These are phyloP conservation scores for Meira miltonrushii DNA, from an alignment of 1,284 basidiomycete species.

Conservation along the genomic window DNA sequence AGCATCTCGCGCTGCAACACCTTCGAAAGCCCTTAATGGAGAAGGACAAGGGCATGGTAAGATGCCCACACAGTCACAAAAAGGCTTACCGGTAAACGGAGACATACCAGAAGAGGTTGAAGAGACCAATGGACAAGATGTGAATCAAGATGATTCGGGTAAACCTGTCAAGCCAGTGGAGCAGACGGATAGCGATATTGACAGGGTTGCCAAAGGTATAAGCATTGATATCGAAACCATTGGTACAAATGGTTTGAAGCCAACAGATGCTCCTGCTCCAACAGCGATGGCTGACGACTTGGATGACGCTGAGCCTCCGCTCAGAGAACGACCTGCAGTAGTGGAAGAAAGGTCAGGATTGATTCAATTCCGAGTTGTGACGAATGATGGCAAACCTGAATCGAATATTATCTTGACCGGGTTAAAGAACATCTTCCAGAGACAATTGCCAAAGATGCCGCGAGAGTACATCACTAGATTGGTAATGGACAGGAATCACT, in stretches of 20 bases:
- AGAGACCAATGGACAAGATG: not conserved
- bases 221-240: slow-evolving; percentile 12
- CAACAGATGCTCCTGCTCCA: slow-evolving; percentile 13
- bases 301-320: slow-evolving; percentile 22
- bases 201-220: slow-evolving; percentile 20
- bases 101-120: slow-evolving; percentile 7
- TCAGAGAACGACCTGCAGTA: slow-evolving; percentile 60
- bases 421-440: slow-evolving; percentile 93
- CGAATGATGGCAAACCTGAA: slow-evolving; percentile 69
- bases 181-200: slow-evolving; percentile 25
- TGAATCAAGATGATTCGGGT: not conserved
- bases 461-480: slow-evolving; percentile 95
- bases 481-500: slow-evolving; percentile 87
- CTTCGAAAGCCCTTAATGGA: not conserved
- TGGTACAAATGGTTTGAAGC: not conserved
- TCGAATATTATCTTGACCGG: slow-evolving; percentile 77
- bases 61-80: slow-evolving; percentile 13
- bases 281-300: slow-evolving; percentile 14
- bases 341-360: slow-evolving; percentile 76
- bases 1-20: slow-evolving; percentile 6
- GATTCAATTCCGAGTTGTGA: slow-evolving; percentile 79
- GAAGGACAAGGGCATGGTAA: slow-evolving; percentile 18
- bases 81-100: slow-evolving; percentile 12
- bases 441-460: slow-evolving; percentile 98
- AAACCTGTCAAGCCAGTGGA: slow-evolving; percentile 19